phyloP scores from a whole-genome alignment of 2,329 filamentous ascomycete genomes.

The Colletotrichum sp. region DNA sequence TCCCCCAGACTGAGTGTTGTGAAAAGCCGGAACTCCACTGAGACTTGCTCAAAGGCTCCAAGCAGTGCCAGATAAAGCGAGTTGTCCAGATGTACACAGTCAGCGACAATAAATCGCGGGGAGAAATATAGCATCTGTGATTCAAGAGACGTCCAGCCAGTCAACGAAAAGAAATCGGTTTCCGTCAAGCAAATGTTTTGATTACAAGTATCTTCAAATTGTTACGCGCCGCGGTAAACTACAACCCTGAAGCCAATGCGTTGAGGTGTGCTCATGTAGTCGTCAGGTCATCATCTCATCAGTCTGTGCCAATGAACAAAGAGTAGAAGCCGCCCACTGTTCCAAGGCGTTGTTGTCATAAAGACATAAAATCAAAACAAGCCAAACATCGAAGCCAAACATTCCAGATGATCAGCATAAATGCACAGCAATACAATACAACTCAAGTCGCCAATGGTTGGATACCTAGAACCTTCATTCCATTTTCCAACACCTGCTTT shows the following conservation, averaged over 20 bases:
- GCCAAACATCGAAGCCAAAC: neutral
- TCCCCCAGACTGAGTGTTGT: neutral
- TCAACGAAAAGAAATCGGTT: neutral
- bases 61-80: accelerated
- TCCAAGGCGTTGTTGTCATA: neutral
- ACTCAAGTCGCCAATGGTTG: neutral
- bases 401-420: neutral
- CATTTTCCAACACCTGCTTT: conserved; percentile 68
- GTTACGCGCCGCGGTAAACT: neutral
- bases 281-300: conserved; percentile 4
- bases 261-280: neutral
- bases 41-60: neutral
- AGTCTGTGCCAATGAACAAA: neutral
- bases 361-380: neutral
- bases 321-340: neutral
- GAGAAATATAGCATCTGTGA: too few species aligned
- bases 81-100: neutral
- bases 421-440: neutral
- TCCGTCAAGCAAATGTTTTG: neutral
- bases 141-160: neutral
- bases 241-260: neutral
- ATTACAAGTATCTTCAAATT: neutral
- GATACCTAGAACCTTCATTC: conserved; percentile 65
- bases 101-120: neutral
- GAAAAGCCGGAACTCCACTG: accelerated